phyloP scores from a whole-genome alignment of 306 rosid genomes.

The Castanea crenata region DNA sequence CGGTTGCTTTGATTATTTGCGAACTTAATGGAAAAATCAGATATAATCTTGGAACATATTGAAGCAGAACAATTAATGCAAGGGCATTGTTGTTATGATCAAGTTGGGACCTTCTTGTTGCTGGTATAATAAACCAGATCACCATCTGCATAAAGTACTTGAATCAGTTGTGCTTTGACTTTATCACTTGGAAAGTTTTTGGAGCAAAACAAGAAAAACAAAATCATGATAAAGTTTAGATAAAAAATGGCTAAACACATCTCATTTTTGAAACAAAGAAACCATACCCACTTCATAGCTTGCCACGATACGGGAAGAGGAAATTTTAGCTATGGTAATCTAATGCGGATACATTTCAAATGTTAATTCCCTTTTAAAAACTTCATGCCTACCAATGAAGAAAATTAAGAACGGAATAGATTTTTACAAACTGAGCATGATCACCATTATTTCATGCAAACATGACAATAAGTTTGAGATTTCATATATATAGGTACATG shows the following conservation, averaged over 20 bases:
- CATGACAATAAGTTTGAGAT: no score
- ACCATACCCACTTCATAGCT: not conserved
- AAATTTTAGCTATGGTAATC: not conserved
- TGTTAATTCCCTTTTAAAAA: not conserved
- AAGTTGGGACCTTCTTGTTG: conserved; percentile 60
- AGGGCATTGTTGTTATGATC: conserved; percentile 92
- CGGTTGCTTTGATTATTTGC: conserved; percentile 90
- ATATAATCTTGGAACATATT: conserved; percentile 91
- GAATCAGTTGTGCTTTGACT: conserved; percentile 25
- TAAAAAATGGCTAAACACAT: not conserved
- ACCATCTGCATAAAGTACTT: conserved; percentile 63
- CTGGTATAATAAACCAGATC: conserved; percentile 93
- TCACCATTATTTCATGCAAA: no score
- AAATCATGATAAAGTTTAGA: conserved; percentile 5
- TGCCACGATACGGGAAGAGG: not conserved
- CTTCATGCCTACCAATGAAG: not conserved
- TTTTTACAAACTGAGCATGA: not conserved
- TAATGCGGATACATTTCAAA: not conserved
- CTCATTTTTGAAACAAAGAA: not conserved
- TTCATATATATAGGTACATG: no score
- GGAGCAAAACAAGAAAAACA: conserved; percentile 9
- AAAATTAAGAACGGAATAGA: not conserved
- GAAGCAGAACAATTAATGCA: conserved; percentile 91
- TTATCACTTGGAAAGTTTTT: conserved; percentile 3
- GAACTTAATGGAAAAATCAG: conserved; percentile 89